Evolutionary conservation across 164 flowering plant genomes (phyloP), one percentile per base, ranked within the genome.

Genomic region (Aristolochia californica): DNA sequence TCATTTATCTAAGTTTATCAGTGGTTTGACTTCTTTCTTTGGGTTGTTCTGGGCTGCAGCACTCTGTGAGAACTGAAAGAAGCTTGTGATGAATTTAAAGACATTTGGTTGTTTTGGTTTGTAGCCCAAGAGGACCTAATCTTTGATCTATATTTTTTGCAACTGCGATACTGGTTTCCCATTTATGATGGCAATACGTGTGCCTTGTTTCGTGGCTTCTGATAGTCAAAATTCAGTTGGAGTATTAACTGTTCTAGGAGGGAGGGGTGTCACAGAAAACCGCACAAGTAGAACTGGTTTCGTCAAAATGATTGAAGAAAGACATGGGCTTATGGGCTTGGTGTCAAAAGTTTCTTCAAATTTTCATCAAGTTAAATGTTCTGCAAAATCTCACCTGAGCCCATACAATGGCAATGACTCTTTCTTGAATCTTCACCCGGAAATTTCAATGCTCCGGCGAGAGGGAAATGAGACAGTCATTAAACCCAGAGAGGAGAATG

Each of bases 391-490:
- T 4, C 75, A 83, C 55, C 62, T 75, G 26, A 80, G 68, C 55
- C 73, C 78, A 4, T 73, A 73, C 57, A 77, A 72, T 8, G 79
- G 62, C 48, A 82, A 77, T 61, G 96, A 87, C 70, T 82, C 88
- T 49, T 85, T 85, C 72, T 77, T 87, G 63, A 74, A 80, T 68
- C 76, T 81, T 4, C 95, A 85, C 55, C 94, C 91, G 0, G 95
- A 88, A 63, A 74, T 88, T 15, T 82, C 97, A 16, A 65, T 93
- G 89, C 95, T 93, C 27, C 76, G 96, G 74, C 93, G 78, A 51
- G 65, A 85, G 55, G 81, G 78, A 54, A 83, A 55, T 62, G 74
- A 66, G 23, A 66, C 73, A 0, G 44, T 69, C 45, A 67, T 56
- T 64, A 75, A 64, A 62, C 85, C 79, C 0, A 71, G 79, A 63